Evolutionary conservation across 2,329 filamentous ascomycete species (phyloP).

Genomic region (Phaeosphaeriaceae sp.): DNA sequence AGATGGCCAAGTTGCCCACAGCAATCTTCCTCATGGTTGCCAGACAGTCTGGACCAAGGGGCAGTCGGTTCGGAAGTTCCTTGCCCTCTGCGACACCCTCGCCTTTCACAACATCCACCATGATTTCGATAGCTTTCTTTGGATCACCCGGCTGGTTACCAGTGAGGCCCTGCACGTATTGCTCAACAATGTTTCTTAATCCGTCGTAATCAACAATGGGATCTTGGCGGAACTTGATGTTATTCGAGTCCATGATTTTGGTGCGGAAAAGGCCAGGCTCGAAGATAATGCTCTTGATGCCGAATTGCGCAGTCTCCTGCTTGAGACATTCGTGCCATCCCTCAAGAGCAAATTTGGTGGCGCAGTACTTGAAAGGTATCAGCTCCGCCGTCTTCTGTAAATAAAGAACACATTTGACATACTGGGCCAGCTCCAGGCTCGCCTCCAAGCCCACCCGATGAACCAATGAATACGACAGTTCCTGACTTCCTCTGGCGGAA

Average conservation of each 20-base stretch:
- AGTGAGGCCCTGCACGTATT: background rate
- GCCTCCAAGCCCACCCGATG: background rate
- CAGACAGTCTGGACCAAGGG: background rate
- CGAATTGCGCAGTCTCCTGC: constrained; percentile 43
- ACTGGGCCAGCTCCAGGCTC: constrained; percentile 25
- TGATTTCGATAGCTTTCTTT: constrained; percentile 2
- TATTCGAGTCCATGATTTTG: constrained; percentile 13
- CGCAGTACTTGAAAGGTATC: background rate
- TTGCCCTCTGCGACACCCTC: constrained; percentile 4
- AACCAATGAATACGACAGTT: constrained; percentile 41
- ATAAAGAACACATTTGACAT: background rate
- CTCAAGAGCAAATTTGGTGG: constrained; percentile 23
- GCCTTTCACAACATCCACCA: constrained; percentile 5
- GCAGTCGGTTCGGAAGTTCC: background rate
- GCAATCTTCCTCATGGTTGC: background rate
- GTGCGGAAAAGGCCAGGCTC: constrained; percentile 50
- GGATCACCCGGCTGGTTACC: constrained; percentile 5
- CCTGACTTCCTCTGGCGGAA: constrained; percentile 47
- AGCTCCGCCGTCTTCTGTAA: background rate
- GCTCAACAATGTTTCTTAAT: background rate
- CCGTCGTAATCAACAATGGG: background rate
- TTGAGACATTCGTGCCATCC: constrained; percentile 34
- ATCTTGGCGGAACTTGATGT: background rate
- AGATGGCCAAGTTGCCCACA: background rate
- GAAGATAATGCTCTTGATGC: constrained; percentile 45